Evolutionary conservation across 257 asterid genomes (phyloP), one percentile per base, ranked within the genome.

Genomic region (Perilla frutescens): DNA sequence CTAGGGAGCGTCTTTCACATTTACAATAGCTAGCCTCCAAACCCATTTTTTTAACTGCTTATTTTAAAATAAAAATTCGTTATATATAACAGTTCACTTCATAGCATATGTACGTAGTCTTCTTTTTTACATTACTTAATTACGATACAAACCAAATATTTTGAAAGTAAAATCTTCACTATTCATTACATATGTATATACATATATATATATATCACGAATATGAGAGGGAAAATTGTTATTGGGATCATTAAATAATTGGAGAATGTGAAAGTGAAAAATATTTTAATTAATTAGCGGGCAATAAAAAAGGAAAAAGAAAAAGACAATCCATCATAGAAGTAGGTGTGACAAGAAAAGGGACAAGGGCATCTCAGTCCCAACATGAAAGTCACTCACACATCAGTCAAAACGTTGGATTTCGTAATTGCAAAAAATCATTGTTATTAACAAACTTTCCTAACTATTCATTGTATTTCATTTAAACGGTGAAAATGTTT

Each of bases 351-450:
- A 80, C 50, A 80, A 77, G 77, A 77, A 66, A 77, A 78, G 76
- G 58, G 74, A 60, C 69, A 73, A 45, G 34, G 70, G 68, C 74
- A 75, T 75, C 59, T 63, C 67, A 66, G 78, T 62, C 81, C 81
- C 75, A 76, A 64, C 77, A 72, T 76, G 62, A 76, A 80, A 57
- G 77, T 78, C 68, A 72, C 71, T 66, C 40, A 61, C 20, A 60
- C 77, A 77, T 79, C 81, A 79, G 81, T 84, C 86, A 79, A 74
- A 34, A 62, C 39, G 54, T 45, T 14, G 62, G 68, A 63, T 71
- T 20, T 70, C 71, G 11, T 77, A 77, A 62, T 54, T 71, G 54
- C 69, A 53, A 79, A 72, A 2, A 72, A 73, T 71, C 59, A 59
- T 58, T 68, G 66, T 14, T 68, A 67, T 67, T 72, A 66, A 61